These are phyloP conservation scores for Berberis thunbergii DNA, from an alignment of 164 flowering plant genomes.

Conservation along the genomic window DNA sequence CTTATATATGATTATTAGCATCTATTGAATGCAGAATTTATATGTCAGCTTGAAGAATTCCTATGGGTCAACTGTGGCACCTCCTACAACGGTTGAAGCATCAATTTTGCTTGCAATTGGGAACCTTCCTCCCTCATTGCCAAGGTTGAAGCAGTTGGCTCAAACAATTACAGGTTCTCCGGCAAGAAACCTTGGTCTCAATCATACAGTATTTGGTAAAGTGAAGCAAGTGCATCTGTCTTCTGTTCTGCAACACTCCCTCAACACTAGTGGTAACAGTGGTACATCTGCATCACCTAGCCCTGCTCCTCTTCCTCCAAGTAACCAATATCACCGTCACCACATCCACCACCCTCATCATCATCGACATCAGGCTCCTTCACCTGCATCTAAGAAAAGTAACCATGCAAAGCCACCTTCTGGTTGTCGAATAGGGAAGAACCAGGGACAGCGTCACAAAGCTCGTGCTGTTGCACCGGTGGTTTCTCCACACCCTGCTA, in stretches of 20 bases:
- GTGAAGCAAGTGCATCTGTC: conserved; percentile 83
- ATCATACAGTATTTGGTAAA: conserved; percentile 67
- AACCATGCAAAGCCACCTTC: conserved; percentile 31
- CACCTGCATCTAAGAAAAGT: conserved; percentile 24
- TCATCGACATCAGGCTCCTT: conserved; percentile 18
- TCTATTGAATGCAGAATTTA: conserved; percentile 56
- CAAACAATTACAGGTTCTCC: conserved; percentile 64
- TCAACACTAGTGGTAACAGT: conserved; percentile 18
- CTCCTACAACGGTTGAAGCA: conserved; percentile 65
- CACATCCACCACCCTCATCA: conserved; percentile 36
- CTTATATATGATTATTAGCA: conserved; percentile 5
- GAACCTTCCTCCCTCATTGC: conserved; percentile 33
- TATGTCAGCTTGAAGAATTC: conserved; percentile 62
- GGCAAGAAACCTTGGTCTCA: conserved; percentile 73
- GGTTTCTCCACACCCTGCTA: conserved; percentile 20
- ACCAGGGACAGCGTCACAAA: conserved; percentile 14
- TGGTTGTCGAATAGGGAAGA: conserved; percentile 29
- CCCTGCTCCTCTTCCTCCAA: conserved; percentile 39
- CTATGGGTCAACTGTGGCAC: conserved; percentile 63
- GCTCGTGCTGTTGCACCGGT: conserved; percentile 33
- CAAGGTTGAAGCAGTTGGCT: conserved; percentile 78
- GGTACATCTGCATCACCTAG: conserved; percentile 22
- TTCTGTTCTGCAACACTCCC: conserved; percentile 47
- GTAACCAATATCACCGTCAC: conserved; percentile 3
- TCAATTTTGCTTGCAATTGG: conserved; percentile 66